Conservation (phyloP, 148 eudicot genomes). For the Heliosperma pusillum region DNA sequence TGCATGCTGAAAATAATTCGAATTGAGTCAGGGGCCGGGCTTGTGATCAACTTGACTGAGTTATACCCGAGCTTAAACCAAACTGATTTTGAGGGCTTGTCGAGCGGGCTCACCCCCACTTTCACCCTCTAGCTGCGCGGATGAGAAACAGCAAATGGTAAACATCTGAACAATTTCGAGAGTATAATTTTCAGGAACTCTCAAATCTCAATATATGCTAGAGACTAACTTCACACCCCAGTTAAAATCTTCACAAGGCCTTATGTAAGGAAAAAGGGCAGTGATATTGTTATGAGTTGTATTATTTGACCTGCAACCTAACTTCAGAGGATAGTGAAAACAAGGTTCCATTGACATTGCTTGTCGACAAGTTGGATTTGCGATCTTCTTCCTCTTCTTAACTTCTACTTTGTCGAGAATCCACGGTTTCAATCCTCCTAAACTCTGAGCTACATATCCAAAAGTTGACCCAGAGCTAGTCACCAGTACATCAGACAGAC, state of each 20-base stretch:
- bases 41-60: neutral
- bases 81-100: neutral
- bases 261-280: neutral
- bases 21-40: neutral
- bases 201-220: neutral
- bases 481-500: neutral
- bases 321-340: neutral
- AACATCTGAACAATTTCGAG: neutral
- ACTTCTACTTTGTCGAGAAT: neutral
- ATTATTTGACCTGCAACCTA: neutral
- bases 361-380: neutral
- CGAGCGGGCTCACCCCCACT: neutral
- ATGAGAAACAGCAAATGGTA: too few relatives aligned
- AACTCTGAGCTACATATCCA: neutral
- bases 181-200: neutral
- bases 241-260: neutral
- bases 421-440: neutral
- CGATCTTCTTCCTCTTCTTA: neutral
- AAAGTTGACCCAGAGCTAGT: neutral
- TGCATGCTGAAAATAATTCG: neutral
- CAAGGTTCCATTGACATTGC: neutral
- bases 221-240: neutral
- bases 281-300: neutral
- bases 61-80: neutral
- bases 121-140: too few relatives aligned